Evolutionary conservation across 2,329 filamentous ascomycete genomes (phyloP).

Genomic region (Colletotrichum limetticola): DNA sequence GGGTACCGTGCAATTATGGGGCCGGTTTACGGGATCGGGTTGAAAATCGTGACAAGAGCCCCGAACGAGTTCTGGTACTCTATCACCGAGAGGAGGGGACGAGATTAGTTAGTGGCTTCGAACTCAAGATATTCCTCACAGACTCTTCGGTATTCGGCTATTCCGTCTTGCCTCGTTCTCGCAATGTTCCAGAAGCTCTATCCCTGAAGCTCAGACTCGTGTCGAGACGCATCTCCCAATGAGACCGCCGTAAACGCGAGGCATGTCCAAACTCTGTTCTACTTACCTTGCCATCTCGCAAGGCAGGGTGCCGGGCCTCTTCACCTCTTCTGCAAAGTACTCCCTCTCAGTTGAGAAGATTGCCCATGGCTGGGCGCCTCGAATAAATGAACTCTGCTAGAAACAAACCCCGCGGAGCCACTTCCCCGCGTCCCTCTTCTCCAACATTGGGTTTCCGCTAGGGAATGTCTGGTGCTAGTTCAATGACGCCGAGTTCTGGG

Average conservation of each 20-base stretch:
- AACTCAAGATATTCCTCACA: background rate
- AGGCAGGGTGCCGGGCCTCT: constrained; percentile 19
- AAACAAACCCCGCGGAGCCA: background rate
- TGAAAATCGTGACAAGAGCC: background rate
- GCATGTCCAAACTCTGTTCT: background rate
- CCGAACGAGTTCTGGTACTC: background rate
- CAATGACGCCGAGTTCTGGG: background rate
- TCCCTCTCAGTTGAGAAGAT: background rate
- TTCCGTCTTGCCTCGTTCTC: background rate
- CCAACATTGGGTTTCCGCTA: constrained; percentile 13
- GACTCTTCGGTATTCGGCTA: background rate
- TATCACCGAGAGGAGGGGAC: background rate
- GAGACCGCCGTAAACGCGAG: background rate
- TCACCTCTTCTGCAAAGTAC: too few relatives aligned
- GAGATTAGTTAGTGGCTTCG: background rate
- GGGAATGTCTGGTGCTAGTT: background rate
- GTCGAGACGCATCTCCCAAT: constrained; percentile 10
- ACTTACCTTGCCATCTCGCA: background rate
- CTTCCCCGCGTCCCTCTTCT: constrained; percentile 11
- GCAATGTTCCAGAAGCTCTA: background rate
- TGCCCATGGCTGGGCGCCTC: background rate
- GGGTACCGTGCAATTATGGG: background rate
- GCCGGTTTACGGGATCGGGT: background rate
- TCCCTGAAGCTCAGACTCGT: background rate
- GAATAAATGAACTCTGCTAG: background rate